phyloP scores from a whole-genome alignment of 2,329 filamentous ascomycete species.

The Xylariomycetidae sp. region DNA sequence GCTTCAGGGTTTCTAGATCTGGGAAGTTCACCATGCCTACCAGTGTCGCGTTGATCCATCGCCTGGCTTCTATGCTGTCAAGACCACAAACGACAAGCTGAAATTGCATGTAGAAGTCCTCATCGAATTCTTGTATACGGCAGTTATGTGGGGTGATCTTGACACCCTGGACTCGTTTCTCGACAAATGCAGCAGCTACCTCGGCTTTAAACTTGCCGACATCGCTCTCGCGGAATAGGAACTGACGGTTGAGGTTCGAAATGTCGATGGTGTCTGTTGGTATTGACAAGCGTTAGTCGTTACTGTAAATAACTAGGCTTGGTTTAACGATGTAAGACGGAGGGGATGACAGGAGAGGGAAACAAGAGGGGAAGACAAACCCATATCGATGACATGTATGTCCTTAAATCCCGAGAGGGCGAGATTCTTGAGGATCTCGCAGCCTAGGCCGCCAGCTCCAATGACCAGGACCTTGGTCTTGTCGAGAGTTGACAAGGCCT shows the following conservation, averaged over 20 bases:
- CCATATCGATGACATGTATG: conserved; percentile 99
- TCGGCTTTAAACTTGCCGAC: conserved; percentile 93
- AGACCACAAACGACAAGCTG: conserved; percentile 89
- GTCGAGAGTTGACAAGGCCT: conserved; percentile 54
- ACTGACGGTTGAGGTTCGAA: conserved; percentile 95
- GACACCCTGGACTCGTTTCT: conserved; percentile 83
- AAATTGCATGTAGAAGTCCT: conserved; percentile 96
- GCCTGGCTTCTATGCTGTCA: conserved; percentile 94
- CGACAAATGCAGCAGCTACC: conserved; percentile 86
- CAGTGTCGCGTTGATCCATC: conserved; percentile 96
- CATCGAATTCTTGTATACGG: conserved; percentile 94
- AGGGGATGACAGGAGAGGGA: no score
- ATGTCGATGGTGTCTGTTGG: conserved; percentile 88
- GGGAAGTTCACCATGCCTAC: conserved; percentile 84
- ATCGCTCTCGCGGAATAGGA: conserved; percentile 86
- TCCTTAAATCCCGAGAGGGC: conserved; percentile 93
- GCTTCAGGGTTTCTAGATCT: conserved; percentile 81
- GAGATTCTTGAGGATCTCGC: conserved; percentile 94
- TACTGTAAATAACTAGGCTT: no score
- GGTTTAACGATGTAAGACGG: no score
- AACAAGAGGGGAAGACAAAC: conserved; percentile 43
- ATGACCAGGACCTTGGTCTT: conserved; percentile 73
- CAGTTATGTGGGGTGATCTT: conserved; percentile 91
- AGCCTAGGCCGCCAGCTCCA: conserved; percentile 89
- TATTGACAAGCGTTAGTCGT: neutral